Base-by-base conservation (phyloP, 75 land plant species). In the Larix kaempferi region DNA sequence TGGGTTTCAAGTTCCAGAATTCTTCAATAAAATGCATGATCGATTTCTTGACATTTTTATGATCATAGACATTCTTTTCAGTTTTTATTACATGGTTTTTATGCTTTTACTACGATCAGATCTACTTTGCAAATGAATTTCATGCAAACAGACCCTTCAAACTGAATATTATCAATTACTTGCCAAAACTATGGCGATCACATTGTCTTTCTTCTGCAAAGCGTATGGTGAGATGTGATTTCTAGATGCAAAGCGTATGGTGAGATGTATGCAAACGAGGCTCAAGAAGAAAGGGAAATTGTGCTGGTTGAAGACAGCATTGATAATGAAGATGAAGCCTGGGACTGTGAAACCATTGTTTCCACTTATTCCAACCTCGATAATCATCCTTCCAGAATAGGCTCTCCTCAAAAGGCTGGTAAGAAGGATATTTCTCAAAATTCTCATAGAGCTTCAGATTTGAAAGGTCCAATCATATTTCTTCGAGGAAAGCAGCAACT, bases 271-370 rank as follows among this genome's bases (percentile, higher is more conserved):
- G n/a, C n/a, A 86, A 79, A 82, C 41, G 87, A 82, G 59, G 57
- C 74, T 41, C 79, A 86, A 44, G 84, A 87, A 59, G 89, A 82
- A 41, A 78, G 79, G 22, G 91, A 88, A 35, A 49, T 76, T 12
- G 79, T 85, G 5, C 77, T 88, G 6, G 37, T 91, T 57, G 75
- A 87, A 11, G 91, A 88, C n/a, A n/a, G n/a, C n/a, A n/a, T n/a
- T n/a, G n/a, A n/a, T 71, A 93, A 95, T 64, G 92, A 91, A 80
- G 78, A 87, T 39, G 93, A 89, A 64, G 58, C 23, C 5, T 97
- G 98, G 98, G 99, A 97, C 65, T 97, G 98, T 88, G 99, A 97
- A 71, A 92, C 95, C 44, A 89, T 97, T 55, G 84, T 97, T 75
- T 84, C 98, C 29, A 94, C 95, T 13, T 89, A 86, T 74, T 97